A percentile compares a stretch with the other conserved stretches of the same genome.
Evolutionary conservation across 345 rosid species (phyloP).

Genomic region (Aquilaria malaccensis): DNA sequence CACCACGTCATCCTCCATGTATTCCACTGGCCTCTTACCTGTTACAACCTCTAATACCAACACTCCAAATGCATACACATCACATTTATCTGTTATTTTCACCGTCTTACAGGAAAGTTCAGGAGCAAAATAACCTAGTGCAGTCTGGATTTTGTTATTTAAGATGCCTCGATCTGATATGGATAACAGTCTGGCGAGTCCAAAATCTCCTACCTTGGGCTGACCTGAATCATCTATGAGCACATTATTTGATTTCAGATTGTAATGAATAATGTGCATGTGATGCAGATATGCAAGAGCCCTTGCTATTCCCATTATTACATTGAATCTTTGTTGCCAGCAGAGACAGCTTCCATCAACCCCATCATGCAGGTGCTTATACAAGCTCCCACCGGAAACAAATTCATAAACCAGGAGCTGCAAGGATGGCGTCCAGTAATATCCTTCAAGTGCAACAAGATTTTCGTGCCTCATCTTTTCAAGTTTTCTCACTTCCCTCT

Average conservation of each 20-base stretch:
- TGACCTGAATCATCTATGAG: slow-evolving; percentile 59
- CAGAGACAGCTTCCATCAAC: slow-evolving; percentile 36
- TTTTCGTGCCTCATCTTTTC: slow-evolving; percentile 65
- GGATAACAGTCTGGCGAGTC: slow-evolving; percentile 66
- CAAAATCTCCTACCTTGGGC: slow-evolving; percentile 75
- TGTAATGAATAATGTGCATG: slow-evolving; percentile 64
- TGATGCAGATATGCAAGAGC: slow-evolving; percentile 69
- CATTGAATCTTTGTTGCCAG: slow-evolving; percentile 72
- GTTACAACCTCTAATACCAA: slow-evolving; percentile 71
- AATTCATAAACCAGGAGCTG: slow-evolving; percentile 81
- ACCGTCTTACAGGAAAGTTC: slow-evolving; percentile 87
- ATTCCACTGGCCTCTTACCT: slow-evolving; percentile 80
- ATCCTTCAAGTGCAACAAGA: slow-evolving; percentile 74
- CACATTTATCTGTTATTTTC: slow-evolving; percentile 82
- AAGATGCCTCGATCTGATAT: slow-evolving; percentile 60
- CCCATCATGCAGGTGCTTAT: slow-evolving; percentile 60
- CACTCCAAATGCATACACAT: slow-evolving; percentile 78
- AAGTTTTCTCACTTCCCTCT: slow-evolving; percentile 65
- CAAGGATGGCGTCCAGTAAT: slow-evolving; percentile 77
- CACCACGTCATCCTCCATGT: slow-evolving; percentile 84
- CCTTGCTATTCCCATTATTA: slow-evolving; percentile 71
- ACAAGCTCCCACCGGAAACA: slow-evolving; percentile 57
- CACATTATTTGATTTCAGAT: slow-evolving; percentile 80
- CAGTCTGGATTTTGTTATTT: slow-evolving; percentile 86
- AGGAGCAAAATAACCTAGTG: slow-evolving; percentile 89